These are phyloP conservation scores for Colletotrichum cereale DNA, from an alignment of 2,329 filamentous ascomycete genomes.

Conservation along the genomic window DNA sequence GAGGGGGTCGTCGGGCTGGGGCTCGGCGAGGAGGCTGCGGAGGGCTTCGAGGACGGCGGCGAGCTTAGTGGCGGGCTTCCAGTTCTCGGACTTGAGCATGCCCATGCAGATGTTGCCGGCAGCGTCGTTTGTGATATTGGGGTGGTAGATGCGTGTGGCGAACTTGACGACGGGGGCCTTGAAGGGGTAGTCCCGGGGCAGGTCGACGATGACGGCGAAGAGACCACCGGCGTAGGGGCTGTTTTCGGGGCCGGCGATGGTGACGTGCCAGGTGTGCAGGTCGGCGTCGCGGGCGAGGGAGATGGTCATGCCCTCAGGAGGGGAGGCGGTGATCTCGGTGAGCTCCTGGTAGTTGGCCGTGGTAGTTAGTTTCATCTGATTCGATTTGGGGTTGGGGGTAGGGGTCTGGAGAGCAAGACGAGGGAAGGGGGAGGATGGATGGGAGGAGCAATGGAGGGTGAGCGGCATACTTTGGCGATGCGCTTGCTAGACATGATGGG, in stretches of 20 bases:
- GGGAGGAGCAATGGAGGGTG: background rate
- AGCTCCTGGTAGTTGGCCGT: constrained; percentile 60
- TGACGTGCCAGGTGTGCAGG: constrained; percentile 66
- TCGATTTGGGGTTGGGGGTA: background rate
- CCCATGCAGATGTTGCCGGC: constrained; percentile 88
- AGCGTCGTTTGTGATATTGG: constrained; percentile 90
- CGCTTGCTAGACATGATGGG: constrained; percentile 58
- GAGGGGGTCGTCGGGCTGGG: constrained; percentile 90
- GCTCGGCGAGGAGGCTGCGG: constrained; percentile 79
- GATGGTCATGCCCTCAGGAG: constrained; percentile 62
- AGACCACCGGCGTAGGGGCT: constrained; percentile 72
- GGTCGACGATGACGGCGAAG: constrained; percentile 79
- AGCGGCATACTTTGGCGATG: constrained; percentile 57
- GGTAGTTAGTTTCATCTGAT: constrained; percentile 39
- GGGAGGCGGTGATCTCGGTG: constrained; percentile 60
- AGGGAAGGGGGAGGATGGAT: background rate
- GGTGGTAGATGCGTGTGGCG: constrained; percentile 93
- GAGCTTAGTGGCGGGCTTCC: constrained; percentile 90
- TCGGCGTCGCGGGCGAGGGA: constrained; percentile 59
- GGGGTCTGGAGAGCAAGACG: background rate
- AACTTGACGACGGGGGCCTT: constrained; percentile 86
- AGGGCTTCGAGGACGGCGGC: constrained; percentile 82
- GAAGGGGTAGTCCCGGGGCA: constrained; percentile 90
- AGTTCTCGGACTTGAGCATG: constrained; percentile 86
- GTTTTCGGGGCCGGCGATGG: constrained; percentile 58